phyloP scores from a whole-genome alignment of 2,329 filamentous ascomycete genomes.

The Atkinsonella hypoxylon region DNA sequence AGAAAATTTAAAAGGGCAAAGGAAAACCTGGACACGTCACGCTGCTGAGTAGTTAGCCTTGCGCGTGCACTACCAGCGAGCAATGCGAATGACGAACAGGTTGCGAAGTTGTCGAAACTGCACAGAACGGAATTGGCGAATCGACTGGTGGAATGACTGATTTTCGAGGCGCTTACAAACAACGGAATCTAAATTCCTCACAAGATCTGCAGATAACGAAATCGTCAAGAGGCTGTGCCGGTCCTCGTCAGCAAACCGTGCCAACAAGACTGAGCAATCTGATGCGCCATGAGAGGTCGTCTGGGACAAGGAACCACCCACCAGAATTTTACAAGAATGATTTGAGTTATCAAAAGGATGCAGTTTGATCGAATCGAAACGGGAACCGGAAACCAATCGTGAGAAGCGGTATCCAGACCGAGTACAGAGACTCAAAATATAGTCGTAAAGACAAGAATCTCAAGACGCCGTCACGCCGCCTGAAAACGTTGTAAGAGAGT shows the following conservation, averaged over 20 bases:
- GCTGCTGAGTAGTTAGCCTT: background rate
- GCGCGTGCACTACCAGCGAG: no score
- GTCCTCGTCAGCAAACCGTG: background rate
- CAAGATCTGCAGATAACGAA: constrained; percentile 14
- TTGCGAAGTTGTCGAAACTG: constrained; percentile 2
- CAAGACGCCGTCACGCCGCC: constrained; percentile 29
- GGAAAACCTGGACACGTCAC: background rate
- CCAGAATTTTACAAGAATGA: constrained; percentile 2
- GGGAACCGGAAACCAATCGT: constrained; percentile 22
- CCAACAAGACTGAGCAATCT: background rate
- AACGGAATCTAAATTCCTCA: constrained; percentile 9
- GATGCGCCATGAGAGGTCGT: background rate
- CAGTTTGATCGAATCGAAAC: constrained; percentile 17
- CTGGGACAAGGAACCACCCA: constrained; percentile 6
- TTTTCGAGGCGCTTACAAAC: background rate
- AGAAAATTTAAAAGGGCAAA: constrained; percentile 4
- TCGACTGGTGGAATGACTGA: no score
- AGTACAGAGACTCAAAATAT: constrained; percentile 25
- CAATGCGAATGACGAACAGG: background rate
- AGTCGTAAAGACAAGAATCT: constrained; percentile 25
- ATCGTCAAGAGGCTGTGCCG: constrained; percentile 12
- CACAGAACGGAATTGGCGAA: no score
- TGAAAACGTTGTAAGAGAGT: constrained; percentile 19
- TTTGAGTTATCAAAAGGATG: constrained; percentile 15
- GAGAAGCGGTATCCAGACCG: constrained; percentile 24